phyloP scores from a whole-genome alignment of 2,329 filamentous ascomycete species.

The Incumbomyces delicatus region DNA sequence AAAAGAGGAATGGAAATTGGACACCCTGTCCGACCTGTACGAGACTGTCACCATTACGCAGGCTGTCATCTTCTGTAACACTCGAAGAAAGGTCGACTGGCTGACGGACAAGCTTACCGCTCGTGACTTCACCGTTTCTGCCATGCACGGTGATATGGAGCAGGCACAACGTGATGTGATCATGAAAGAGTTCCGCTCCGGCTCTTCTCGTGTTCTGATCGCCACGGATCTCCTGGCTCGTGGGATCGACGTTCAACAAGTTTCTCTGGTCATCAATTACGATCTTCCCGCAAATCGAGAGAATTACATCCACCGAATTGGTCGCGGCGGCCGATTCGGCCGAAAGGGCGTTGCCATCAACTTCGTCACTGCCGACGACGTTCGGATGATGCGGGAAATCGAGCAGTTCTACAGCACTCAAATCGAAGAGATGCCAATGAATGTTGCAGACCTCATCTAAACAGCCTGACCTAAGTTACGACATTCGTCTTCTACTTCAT shows the following conservation, averaged over 20 bases:
- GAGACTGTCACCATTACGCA: conserved; percentile 99
- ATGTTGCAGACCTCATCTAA: conserved; percentile 47
- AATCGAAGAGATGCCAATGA: conserved; percentile 99
- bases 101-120: conserved; percentile 98
- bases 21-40: conserved; percentile 97
- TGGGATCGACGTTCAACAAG: conserved; percentile 99
- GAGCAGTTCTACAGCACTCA: conserved; percentile 99
- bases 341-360: conserved; percentile 99
- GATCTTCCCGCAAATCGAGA: conserved; percentile 97
- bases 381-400: conserved; percentile 99
- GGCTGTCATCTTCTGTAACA: conserved; percentile 99
- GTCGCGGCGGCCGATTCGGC: conserved; percentile 98
- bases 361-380: conserved; percentile 98
- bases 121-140: conserved; percentile 97
- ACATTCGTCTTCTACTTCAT: conserved; percentile 8
- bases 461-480: conserved; percentile 5
- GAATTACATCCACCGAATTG: conserved; percentile 99
- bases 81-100: conserved; percentile 99
- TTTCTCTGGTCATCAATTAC: conserved; percentile 99
- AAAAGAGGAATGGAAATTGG: conserved; percentile 99
- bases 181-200: conserved; percentile 99
- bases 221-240: conserved; percentile 94
- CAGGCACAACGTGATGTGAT: conserved; percentile 96
- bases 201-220: conserved; percentile 96
- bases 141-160: conserved; percentile 99